Evolutionary conservation across 2,329 filamentous ascomycete species (phyloP).

Genomic region (Talaromyces sp.): DNA sequence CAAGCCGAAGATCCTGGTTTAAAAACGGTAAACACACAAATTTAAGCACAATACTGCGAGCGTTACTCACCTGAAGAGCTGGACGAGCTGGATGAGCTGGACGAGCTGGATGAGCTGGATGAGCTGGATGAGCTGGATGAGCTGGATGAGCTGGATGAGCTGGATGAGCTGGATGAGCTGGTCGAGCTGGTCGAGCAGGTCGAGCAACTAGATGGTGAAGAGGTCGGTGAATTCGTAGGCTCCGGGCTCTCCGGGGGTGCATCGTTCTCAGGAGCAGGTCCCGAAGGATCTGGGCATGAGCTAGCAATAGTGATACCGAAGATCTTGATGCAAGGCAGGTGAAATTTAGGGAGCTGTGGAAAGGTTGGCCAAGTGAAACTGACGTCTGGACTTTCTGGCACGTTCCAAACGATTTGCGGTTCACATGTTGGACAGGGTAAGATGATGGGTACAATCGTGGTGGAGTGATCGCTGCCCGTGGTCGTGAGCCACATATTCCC

Average conservation of each 20-base stretch:
- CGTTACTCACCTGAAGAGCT: conserved; percentile 1
- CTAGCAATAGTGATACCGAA: background rate
- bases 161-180: too few species aligned
- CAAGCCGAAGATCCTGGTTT: background rate
- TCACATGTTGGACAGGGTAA: conserved; percentile 1
- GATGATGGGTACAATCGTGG: background rate
- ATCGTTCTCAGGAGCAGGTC: background rate
- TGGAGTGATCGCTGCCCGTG: background rate
- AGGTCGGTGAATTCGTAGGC: conserved; percentile 1
- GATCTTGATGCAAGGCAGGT: background rate
- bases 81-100: background rate
- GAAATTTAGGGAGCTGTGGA: conserved; percentile 1
- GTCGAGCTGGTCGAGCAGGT: too few species aligned
- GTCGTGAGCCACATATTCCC: background rate
- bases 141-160: too few species aligned
- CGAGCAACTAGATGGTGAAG: too few species aligned
- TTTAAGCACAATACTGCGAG: background rate
- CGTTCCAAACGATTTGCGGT: background rate
- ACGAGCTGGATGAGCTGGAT: background rate
- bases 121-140: background rate
- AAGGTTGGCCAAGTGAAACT: background rate
- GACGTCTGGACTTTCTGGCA: background rate
- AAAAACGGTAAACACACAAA: background rate
- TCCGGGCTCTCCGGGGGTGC: background rate
- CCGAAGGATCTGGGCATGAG: conserved; percentile 1